Evolutionary conservation across 139 green algal genomes (phyloP), one percentile per base, ranked within the genome.

Genomic region (Picocystis salinarum): DNA sequence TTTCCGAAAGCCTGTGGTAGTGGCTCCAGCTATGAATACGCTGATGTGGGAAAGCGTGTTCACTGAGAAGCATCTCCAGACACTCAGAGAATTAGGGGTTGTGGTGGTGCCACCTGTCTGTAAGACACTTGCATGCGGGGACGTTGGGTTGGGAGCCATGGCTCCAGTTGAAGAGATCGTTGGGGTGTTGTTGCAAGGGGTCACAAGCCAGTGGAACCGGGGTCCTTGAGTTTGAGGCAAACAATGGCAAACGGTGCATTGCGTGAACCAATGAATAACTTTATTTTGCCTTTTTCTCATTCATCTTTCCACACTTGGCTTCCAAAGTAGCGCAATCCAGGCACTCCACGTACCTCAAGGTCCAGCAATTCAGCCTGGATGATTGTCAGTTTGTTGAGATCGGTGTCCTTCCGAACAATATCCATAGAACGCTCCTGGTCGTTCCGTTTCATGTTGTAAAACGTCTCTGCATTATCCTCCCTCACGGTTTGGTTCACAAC

Each of bases 11-110:
- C 69, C 69, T 9, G n/a, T 95, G 39, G 34, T 94, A 55, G 66
- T 89, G 29, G 76, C 83, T 0, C 84, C 86, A 26, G 86, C 86
- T 20, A 96, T 96, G 86, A 96, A 96, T 70, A 96, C 86, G 0
- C 55, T 71, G 34, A 96, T 96, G 86, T 97, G 85, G 84, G 55
- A 76, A 4, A 74, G 49, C 45, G 73, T 74, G 10, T 77, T 91
- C 50, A 96, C 86, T 2, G 39, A 13, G 0, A 41, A 66, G 6
- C 86, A 96, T 36, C 45, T 96, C 17, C 29, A 20, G 3, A 45
- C 33, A 4, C 49, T 88, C 6, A 6, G 20, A 5, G 23, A 52
- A 26, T 52, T 93, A n/a, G 79, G 77, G 3, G 61, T 57, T 12
- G 27, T 19, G 9, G 42, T 80, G 1, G 46, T 96, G 0, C 42